phyloP scores from a whole-genome alignment of 805 yeast species.

The Kodamaea nitidulidarum region DNA sequence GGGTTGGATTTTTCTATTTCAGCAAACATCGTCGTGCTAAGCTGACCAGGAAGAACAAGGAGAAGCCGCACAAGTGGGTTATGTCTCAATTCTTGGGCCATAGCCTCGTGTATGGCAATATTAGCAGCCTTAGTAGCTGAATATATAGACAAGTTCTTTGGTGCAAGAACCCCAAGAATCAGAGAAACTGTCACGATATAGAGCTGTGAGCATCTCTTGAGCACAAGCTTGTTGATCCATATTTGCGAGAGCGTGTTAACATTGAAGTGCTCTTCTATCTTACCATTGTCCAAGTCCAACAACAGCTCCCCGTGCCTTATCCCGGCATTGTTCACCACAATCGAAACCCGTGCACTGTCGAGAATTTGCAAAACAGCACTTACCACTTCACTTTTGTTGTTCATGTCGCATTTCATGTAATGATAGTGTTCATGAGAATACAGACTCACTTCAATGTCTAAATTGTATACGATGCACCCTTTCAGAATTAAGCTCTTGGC shows the following conservation, averaged over 20 bases:
- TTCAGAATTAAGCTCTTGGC: conserved; percentile 21
- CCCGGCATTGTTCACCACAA: conserved; percentile 49
- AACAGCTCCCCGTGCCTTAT: conserved; percentile 34
- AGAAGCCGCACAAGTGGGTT: conserved; percentile 27
- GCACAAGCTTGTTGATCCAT: conserved; percentile 19
- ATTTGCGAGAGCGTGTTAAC: conserved; percentile 32
- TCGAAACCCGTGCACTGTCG: conserved; percentile 18
- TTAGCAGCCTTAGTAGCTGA: conserved; percentile 48
- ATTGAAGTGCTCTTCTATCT: conserved; percentile 24
- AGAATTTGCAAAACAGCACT: conserved; percentile 14
- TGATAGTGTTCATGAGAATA: conserved; percentile 13
- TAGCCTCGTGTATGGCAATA: conserved; percentile 42
- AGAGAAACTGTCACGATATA: conserved; percentile 45
- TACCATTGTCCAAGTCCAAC: conserved; percentile 17
- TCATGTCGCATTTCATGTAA: conserved; percentile 24
- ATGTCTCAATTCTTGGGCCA: conserved; percentile 34
- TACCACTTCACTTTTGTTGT: conserved; percentile 14
- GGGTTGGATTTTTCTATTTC: conserved; percentile 39
- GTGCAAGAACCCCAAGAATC: conserved; percentile 47
- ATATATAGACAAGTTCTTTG: conserved; percentile 44
- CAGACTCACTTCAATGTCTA: conserved; percentile 26
- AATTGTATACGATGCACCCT: conserved; percentile 21
- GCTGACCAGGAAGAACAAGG: conserved; percentile 49
- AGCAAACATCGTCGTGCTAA: conserved; percentile 45
- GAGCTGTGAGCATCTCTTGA: conserved; percentile 15